These are phyloP conservation scores for Cardamine resedifolia DNA, from an alignment of 345 rosid genomes.

Conservation along the genomic window DNA sequence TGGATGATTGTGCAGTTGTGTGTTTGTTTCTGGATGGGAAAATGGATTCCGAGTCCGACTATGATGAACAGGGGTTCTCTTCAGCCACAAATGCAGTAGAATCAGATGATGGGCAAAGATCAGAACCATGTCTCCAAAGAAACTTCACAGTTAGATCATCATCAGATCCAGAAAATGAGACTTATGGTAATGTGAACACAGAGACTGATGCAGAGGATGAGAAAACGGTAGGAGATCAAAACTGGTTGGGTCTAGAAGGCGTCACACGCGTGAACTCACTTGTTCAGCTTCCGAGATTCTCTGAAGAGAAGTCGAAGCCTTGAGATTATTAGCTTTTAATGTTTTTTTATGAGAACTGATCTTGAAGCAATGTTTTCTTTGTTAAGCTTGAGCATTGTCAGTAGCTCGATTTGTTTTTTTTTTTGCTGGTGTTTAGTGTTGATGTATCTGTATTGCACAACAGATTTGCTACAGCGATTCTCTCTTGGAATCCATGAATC, in stretches of 20 bases:
- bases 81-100: constrained; percentile 83
- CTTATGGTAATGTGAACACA: constrained; percentile 33
- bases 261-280: constrained; percentile 96
- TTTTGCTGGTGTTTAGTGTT: constrained; percentile 19
- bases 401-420: background rate
- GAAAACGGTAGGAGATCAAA: constrained; percentile 60
- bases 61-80: constrained; percentile 80
- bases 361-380: background rate
- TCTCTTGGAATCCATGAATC: constrained; percentile 25
- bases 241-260: constrained; percentile 94
- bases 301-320: constrained; percentile 60
- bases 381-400: constrained; percentile 13
- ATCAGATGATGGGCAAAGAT: constrained; percentile 81
- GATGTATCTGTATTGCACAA: constrained; percentile 23
- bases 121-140: constrained; percentile 83
- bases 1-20: constrained; percentile 99
- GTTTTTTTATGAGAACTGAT: constrained; percentile 9
- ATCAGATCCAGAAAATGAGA: constrained; percentile 55
- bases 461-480: constrained; percentile 24
- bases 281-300: constrained; percentile 96
- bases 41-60: constrained; percentile 79
- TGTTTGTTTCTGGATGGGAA: constrained; percentile 93
- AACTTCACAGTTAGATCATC: constrained; percentile 84
- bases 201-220: constrained; percentile 37
- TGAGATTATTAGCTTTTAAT: constrained; percentile 25